Base-by-base conservation (phyloP, 129 eudicot species). In the Heracleum sosnowskyi region DNA sequence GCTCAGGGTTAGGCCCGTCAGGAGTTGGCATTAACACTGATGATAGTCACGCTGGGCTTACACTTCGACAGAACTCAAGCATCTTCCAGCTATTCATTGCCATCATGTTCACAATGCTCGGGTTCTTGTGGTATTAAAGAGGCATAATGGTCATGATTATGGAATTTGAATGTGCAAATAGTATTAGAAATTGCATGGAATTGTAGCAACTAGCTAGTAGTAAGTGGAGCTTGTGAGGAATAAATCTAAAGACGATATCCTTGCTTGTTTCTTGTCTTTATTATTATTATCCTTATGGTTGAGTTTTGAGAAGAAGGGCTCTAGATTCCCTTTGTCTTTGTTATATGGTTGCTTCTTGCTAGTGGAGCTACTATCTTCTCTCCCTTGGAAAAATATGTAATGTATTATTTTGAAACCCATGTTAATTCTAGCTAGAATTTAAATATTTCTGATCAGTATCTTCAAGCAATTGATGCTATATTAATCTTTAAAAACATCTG, bases 131-230 rank as follows among this genome's bases (percentile, higher is more conserved):
- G 39, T 15, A 26, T 42, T 74, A 74, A 2, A 26, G 36, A 73
- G 34, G 75, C 49, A 73, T 11, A 44, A 42, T 29, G 39, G 77
- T 51, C 33, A 70, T 33, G 75, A 5, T 40, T 39, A 45, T 26
- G 76, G 76, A 11, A 39, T 26, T 72, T 22, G 76, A 72, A 72
- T 72, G 76, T 72, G 76, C 76, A 72, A 72, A 41, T 33, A 41
- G 51, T 35, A 35, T 0, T 26, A 39, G 36, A 39, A 51, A 39
- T 39, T 39, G 53, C 34, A 72, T 41, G 76, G 22, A 26, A 40
- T 72, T 39, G 49, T 72, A 72, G 75, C 49, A 40, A 40, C 22
- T 72, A 10, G 75, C 49, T 72, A 40, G 51, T 72, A 10, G 15
- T 57, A 57, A 18, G n/a, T 24, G 15, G 29, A 72, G 76, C 51